phyloP scores from a whole-genome alignment of 2,329 filamentous ascomycete genomes.

The Dothideomycetidae sp. region DNA sequence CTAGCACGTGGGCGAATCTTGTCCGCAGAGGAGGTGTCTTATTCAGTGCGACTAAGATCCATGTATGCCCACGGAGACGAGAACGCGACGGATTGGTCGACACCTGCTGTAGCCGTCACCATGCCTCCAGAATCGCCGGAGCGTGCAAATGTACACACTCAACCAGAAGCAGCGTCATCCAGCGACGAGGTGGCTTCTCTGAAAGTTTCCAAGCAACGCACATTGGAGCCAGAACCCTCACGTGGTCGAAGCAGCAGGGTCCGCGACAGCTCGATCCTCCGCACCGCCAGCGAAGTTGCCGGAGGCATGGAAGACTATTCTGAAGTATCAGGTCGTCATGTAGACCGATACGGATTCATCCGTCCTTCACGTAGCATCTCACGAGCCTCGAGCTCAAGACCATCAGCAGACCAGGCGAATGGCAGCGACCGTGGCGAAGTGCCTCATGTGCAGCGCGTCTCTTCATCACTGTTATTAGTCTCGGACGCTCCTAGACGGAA shows the following conservation, averaged over 20 bases:
- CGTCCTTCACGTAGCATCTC: conserved; percentile 28
- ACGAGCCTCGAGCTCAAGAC: conserved; percentile 16
- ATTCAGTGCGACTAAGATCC: conserved; percentile 47
- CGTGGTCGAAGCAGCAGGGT: conserved; percentile 8
- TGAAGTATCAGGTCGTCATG: conserved; percentile 42
- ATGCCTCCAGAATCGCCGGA: conserved; percentile 6
- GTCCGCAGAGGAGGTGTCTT: conserved; percentile 49
- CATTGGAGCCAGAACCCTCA: conserved; percentile 3
- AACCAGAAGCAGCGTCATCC: conserved; percentile 8
- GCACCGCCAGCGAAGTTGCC: conserved; percentile 43
- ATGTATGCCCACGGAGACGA: conserved; percentile 52
- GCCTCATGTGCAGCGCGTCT: conserved; percentile 40
- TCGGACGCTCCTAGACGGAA: conserved; percentile 42
- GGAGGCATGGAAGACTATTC: conserved; percentile 53
- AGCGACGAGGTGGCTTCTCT: conserved; percentile 9
- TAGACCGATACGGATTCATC: conserved; percentile 54
- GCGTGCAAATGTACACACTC: conserved; percentile 1
- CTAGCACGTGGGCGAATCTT: conserved; percentile 33
- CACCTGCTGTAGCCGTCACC: conserved; percentile 5
- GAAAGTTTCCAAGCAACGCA: conserved; percentile 9
- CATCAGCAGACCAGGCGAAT: conserved; percentile 14
- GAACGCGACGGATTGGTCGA: conserved; percentile 32
- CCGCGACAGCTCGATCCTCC: conserved; percentile 25
- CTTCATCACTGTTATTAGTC: conserved; percentile 43
- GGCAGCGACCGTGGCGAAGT: conserved; percentile 22